Evolutionary conservation across 2,329 filamentous ascomycete species (phyloP).

Genomic region (Hysterium pulicare): DNA sequence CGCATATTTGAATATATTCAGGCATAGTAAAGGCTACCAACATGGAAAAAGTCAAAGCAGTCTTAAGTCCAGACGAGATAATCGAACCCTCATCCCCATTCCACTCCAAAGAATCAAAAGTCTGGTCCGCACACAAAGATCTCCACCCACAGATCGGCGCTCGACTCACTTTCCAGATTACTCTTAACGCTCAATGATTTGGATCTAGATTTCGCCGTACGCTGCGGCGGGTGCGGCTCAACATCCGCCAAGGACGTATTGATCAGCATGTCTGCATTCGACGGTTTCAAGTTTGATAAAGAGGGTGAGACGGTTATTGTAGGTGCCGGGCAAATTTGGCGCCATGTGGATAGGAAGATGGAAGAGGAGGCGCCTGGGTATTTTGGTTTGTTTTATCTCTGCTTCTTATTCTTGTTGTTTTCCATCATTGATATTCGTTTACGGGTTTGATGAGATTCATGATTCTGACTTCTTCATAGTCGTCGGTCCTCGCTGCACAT

Average conservation of each 20-base stretch:
- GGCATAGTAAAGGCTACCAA: too few relatives aligned
- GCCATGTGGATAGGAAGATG: slow-evolving; percentile 35
- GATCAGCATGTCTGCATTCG: slow-evolving; percentile 37
- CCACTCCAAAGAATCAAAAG: slow-evolving; percentile 18
- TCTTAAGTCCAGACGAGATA: slow-evolving; percentile 18
- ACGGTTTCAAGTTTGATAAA: slow-evolving; percentile 34
- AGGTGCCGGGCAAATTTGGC: slow-evolving; percentile 39
- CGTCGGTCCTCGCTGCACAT: slow-evolving; percentile 35
- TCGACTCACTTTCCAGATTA: slow-evolving; percentile 28
- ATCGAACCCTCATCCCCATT: slow-evolving; percentile 15
- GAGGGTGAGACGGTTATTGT: slow-evolving; percentile 29
- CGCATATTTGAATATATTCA: too few relatives aligned
- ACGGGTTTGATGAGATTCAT: too few relatives aligned
- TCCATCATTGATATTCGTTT: too few relatives aligned
- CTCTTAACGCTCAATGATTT: slow-evolving; percentile 32
- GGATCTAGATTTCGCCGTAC: slow-evolving; percentile 37
- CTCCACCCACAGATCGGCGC: slow-evolving; percentile 32
- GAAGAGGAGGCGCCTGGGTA: slow-evolving; percentile 33
- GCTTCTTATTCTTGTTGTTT: too few relatives aligned
- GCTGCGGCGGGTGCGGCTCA: slow-evolving; percentile 35
- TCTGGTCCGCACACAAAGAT: slow-evolving; percentile 36
- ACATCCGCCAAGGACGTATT: slow-evolving; percentile 38
- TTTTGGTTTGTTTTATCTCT: slow-evolving; percentile 15
- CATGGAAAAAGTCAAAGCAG: slow-evolving; percentile 8
- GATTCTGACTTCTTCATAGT: slow-evolving; percentile 11